Percentiles rank a stretch among this genome's conserved stretches.
These are phyloP conservation scores for Micromonas commoda DNA, from an alignment of 139 green algal species.

Conservation along the genomic window DNA sequence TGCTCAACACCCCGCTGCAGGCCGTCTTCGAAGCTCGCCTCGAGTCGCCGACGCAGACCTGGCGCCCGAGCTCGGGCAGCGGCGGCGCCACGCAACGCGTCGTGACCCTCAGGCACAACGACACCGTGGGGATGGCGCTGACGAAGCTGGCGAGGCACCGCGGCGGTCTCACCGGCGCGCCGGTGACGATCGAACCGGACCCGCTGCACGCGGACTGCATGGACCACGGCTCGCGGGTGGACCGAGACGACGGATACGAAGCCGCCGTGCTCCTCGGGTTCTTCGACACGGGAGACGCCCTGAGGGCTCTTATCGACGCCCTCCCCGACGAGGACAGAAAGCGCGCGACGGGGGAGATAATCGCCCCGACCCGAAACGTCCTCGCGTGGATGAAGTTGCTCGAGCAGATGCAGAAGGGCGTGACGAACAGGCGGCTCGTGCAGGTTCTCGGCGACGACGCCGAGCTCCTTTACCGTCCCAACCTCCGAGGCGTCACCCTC, in stretches of 20 bases:
- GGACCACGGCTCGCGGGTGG: neutral
- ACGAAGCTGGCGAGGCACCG: neutral
- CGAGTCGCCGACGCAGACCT: too few relatives aligned
- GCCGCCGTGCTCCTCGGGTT: neutral
- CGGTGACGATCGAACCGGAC: neutral
- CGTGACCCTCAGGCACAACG: constrained; percentile 4
- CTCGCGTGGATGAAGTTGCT: constrained; percentile 6
- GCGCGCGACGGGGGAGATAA: neutral
- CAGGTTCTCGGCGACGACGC: constrained; percentile 1
- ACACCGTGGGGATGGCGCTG: neutral
- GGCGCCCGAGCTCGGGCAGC: too few relatives aligned
- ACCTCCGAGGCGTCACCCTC: neutral
- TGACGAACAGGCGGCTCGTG: neutral
- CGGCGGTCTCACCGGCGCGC: neutral
- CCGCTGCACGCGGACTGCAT: neutral
- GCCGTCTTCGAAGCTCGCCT: too few relatives aligned
- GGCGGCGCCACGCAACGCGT: neutral
- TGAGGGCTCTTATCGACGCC: neutral
- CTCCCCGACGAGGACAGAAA: neutral
- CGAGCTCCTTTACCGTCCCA: constrained; percentile 6
- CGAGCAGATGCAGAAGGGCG: neutral
- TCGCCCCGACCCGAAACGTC: neutral
- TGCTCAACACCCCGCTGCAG: too few relatives aligned
- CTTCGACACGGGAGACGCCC: neutral
- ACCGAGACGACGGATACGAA: neutral